Evolutionary conservation across 192 early-diverging fungal species (phyloP).

Genomic region (Borealophlyctis nickersoniae): DNA sequence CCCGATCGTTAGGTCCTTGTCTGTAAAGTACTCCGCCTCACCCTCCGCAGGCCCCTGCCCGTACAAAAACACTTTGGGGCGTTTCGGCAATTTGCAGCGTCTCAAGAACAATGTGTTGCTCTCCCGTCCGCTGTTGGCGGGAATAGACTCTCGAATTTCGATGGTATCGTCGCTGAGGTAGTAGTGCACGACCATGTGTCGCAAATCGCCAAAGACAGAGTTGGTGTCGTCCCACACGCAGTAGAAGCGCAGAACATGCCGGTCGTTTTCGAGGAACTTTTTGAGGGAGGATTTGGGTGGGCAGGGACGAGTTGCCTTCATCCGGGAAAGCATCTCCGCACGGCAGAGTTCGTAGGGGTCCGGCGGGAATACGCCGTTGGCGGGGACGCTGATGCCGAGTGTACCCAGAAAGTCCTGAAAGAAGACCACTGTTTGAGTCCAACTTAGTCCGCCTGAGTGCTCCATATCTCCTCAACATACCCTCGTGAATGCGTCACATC

Average conservation of each 20-base stretch:
- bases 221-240: conserved; percentile 64
- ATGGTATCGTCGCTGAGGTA: conserved; percentile 60
- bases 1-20: conserved; percentile 57
- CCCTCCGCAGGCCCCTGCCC: conserved; percentile 8
- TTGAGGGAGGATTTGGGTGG: conserved; percentile 46
- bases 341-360: conserved; percentile 54
- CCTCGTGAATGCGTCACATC: conserved; percentile 60
- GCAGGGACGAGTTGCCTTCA: conserved; percentile 48
- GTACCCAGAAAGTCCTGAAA: conserved; percentile 39
- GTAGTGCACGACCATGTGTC: conserved; percentile 62
- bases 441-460: neutral
- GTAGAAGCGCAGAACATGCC: conserved; percentile 61
- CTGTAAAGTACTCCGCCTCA: conserved; percentile 42
- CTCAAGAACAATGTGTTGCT: conserved; percentile 54
- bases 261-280: conserved; percentile 62
- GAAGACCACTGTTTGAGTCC: neutral
- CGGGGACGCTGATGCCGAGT: conserved; percentile 34
- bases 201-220: conserved; percentile 50
- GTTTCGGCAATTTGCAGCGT: conserved; percentile 48
- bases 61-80: conserved; percentile 26
- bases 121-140: conserved; percentile 53
- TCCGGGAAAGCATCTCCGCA: conserved; percentile 40
- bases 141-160: conserved; percentile 56
- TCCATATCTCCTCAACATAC: conserved; percentile 23
- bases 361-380: conserved; percentile 38